Conservation (phyloP, 208 protist genomes). For the Leptomonas seymouri region DNA sequence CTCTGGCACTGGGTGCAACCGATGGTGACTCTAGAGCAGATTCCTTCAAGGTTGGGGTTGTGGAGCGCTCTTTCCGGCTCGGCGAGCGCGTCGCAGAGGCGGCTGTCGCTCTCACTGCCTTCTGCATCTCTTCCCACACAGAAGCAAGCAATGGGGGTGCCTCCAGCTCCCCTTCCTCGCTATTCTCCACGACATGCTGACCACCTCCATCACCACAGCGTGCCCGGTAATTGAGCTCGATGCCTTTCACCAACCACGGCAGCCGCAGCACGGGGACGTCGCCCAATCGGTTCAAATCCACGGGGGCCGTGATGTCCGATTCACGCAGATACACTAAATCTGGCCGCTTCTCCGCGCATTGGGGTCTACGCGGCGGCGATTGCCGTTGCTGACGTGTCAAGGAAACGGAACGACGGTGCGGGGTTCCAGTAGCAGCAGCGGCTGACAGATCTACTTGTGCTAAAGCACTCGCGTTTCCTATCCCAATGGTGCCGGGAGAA, state of each 20-base stretch:
- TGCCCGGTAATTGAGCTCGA: constrained; percentile 28
- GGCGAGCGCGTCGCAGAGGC: neutral
- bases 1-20: neutral
- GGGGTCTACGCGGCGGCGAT: constrained; percentile 1
- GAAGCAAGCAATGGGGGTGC: constrained; percentile 1
- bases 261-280: constrained; percentile 42
- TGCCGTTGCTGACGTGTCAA: neutral
- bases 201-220: neutral
- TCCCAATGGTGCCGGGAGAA: neutral
- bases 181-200: neutral
- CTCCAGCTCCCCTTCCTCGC: neutral
- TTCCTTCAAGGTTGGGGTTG: neutral
- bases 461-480: neutral
- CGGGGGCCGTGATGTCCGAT: neutral
- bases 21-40: neutral
- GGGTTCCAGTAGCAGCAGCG: neutral
- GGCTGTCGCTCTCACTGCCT: neutral
- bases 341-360: constrained; percentile 10
- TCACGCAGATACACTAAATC: constrained; percentile 46
- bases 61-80: constrained; percentile 1
- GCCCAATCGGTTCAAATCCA: constrained; percentile 23
- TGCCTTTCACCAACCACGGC: constrained; percentile 39
- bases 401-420: constrained; percentile 5
- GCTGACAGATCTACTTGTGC: neutral
- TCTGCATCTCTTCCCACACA: neutral